These are phyloP conservation scores for Zelopaecilomyces penicillatus DNA, from an alignment of 2,329 filamentous ascomycete genomes.

Conservation along the genomic window DNA sequence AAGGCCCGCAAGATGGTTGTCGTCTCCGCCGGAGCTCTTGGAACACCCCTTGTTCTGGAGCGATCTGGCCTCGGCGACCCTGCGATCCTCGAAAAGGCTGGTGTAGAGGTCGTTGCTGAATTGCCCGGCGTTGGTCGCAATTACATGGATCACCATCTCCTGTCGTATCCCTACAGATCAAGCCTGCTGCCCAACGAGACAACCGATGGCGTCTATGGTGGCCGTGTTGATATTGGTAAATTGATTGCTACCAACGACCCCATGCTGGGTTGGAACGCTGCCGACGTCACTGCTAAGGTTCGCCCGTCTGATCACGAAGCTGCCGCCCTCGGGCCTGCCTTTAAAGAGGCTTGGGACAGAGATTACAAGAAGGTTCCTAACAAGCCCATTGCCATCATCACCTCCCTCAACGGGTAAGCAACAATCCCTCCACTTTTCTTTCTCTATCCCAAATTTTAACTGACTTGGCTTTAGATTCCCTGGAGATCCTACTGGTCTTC, in stretches of 20 bases:
- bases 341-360: conserved; percentile 39
- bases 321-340: conserved; percentile 38
- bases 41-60: conserved; percentile 46
- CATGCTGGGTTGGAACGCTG: conserved; percentile 44
- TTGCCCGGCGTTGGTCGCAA: conserved; percentile 40
- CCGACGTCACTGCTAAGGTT: conserved; percentile 44
- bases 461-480: conserved; percentile 19
- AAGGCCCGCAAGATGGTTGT: conserved; percentile 47
- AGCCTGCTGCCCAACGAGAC: conserved; percentile 13
- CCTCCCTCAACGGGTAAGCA: conserved; percentile 19
- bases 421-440: neutral
- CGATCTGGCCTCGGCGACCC: conserved; percentile 48
- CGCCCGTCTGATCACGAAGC: conserved; percentile 42
- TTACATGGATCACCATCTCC: conserved; percentile 36
- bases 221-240: conserved; percentile 35
- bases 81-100: conserved; percentile 31
- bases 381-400: conserved; percentile 35
- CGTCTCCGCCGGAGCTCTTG: conserved; percentile 37
- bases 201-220: conserved; percentile 38
- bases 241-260: conserved; percentile 36
- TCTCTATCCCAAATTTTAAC: no score
- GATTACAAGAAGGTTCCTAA: conserved; percentile 34
- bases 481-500: conserved; percentile 27
- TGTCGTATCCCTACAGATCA: conserved; percentile 40
- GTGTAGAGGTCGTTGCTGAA: conserved; percentile 40